Conservation (phyloP, 495 filamentous ascomycete species). For the Podospora anserina region DNA sequence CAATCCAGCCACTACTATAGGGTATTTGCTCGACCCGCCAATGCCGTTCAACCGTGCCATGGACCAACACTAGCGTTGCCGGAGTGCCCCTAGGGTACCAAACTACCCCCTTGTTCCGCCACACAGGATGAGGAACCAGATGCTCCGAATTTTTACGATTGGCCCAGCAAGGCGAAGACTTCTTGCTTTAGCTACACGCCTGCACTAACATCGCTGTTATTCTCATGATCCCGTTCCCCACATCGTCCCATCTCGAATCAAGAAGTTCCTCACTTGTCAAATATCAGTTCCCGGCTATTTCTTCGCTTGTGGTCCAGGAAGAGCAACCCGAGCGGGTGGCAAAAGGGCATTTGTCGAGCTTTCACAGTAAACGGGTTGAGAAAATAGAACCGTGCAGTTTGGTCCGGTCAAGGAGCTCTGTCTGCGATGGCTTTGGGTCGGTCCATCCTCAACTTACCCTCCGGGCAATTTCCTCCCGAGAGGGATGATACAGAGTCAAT, state of each 20-base stretch:
- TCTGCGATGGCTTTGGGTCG: background rate
- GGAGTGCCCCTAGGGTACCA: slow-evolving; percentile 6
- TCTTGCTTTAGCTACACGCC: background rate
- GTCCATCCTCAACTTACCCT: slow-evolving; percentile 14
- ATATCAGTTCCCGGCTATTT: background rate
- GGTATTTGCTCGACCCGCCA: background rate
- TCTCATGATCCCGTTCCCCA: background rate
- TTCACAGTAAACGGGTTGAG: background rate
- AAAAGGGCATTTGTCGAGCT: background rate
- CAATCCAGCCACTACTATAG: background rate
- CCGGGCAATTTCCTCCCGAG: slow-evolving; percentile 23
- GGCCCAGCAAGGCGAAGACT: background rate
- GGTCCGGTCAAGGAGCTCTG: background rate
- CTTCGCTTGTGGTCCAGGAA: background rate
- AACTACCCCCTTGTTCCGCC: slow-evolving; percentile 1
- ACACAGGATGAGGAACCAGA: slow-evolving; percentile 8
- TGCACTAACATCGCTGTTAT: background rate
- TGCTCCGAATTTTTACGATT: slow-evolving; percentile 7
- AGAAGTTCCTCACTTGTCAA: background rate
- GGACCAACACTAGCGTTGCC: slow-evolving; percentile 3
- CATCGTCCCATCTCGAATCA: background rate
- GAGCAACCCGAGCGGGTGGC: background rate
- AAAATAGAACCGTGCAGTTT: background rate
- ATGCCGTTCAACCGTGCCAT: slow-evolving; percentile 30
- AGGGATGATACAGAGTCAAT: background rate